These are phyloP conservation scores for Grigorovia transvaalensis DNA, from an alignment of 805 yeast species.

Conservation along the genomic window DNA sequence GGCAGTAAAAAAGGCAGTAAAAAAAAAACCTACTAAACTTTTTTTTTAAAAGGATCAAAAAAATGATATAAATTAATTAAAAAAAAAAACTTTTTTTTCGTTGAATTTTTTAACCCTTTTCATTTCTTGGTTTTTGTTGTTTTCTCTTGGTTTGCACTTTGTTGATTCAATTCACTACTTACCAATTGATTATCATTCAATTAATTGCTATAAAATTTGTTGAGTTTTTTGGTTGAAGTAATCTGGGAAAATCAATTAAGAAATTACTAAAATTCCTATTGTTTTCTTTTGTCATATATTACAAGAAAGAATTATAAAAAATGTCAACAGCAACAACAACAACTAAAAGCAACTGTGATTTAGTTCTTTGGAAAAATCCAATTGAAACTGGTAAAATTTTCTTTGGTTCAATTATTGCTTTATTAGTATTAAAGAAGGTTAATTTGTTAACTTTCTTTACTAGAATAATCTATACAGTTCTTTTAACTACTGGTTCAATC, in stretches of 20 bases:
- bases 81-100: neutral
- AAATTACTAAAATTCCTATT: too few species aligned
- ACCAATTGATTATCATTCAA: too few species aligned
- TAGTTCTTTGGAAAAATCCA: conserved; percentile 35
- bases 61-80: neutral
- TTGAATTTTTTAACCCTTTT: neutral
- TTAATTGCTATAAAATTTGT: neutral
- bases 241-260: neutral
- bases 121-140: neutral
- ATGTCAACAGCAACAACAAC: neutral
- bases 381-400: conserved; percentile 65
- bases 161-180: neutral
- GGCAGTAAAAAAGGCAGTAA: neutral
- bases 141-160: too few species aligned
- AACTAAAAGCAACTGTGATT: conserved; percentile 10
- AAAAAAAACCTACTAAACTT: too few species aligned
- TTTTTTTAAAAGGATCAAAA: neutral
- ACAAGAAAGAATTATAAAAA: too few species aligned
- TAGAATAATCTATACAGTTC: conserved; percentile 47
- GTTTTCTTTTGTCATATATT: too few species aligned
- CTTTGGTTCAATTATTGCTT: conserved; percentile 46
- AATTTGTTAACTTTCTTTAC: conserved; percentile 53
- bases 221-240: neutral
- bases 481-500: conserved; percentile 56
- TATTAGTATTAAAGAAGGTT: conserved; percentile 51